Percentiles rank a stretch among this genome's conserved stretches.
Evolutionary conservation across 2,329 filamentous ascomycete species (phyloP).

Genomic region (Chaetomium strumarium): DNA sequence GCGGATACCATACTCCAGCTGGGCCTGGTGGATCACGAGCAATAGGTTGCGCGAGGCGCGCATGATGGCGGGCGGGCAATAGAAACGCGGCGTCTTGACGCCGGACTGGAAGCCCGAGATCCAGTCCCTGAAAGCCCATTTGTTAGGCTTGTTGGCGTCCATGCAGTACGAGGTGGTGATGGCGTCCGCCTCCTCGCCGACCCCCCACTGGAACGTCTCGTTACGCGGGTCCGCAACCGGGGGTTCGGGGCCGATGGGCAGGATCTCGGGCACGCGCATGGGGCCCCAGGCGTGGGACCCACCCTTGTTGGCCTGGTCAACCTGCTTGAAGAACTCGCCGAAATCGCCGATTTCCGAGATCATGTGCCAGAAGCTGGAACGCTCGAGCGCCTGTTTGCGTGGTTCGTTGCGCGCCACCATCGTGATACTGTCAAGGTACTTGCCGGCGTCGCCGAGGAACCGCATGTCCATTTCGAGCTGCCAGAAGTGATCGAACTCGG

Average conservation of each 20-base stretch:
- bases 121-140: constrained; percentile 33
- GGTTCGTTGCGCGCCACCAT: constrained; percentile 47
- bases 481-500: constrained; percentile 33
- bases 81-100: constrained; percentile 28
- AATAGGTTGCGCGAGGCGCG: constrained; percentile 30
- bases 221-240: constrained; percentile 21
- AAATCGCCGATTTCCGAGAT: constrained; percentile 46
- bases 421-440: constrained; percentile 27
- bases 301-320: constrained; percentile 26
- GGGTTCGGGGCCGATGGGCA: constrained; percentile 29
- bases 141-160: constrained; percentile 23
- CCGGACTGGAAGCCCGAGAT: constrained; percentile 26
- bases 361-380: constrained; percentile 50
- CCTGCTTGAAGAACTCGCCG: constrained; percentile 34
- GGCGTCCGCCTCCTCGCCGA: constrained; percentile 32
- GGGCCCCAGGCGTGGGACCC: constrained; percentile 30
- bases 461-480: constrained; percentile 43
- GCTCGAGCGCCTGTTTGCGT: constrained; percentile 53
- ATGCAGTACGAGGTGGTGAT: constrained; percentile 29
- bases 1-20: constrained; percentile 28
- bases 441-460: constrained; percentile 30
- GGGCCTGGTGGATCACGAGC: constrained; percentile 30
- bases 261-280: constrained; percentile 26
- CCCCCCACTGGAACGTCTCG: constrained; percentile 30
- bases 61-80: constrained; percentile 34